Conservation (phyloP, 371 early-diverging fungal genomes). For the Saksenaea oblongispora region DNA sequence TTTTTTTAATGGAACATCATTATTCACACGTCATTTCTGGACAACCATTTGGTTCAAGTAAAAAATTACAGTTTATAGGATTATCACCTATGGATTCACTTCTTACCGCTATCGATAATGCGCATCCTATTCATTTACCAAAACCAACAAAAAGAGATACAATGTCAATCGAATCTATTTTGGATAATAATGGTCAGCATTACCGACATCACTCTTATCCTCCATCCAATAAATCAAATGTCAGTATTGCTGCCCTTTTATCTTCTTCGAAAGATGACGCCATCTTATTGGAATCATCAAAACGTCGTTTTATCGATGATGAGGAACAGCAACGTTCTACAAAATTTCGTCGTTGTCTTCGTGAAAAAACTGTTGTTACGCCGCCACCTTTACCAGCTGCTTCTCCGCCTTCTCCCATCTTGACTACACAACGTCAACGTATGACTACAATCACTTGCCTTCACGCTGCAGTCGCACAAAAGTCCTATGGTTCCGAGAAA, state of each 20-base stretch:
- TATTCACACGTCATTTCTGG: slow-evolving; percentile 26
- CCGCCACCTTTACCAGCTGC: slow-evolving; percentile 12
- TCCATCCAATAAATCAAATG: slow-evolving; percentile 2
- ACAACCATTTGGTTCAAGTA: slow-evolving; percentile 30
- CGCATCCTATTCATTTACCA: slow-evolving; percentile 34
- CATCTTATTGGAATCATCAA: background rate
- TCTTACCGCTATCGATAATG: slow-evolving; percentile 42
- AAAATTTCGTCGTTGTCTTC: slow-evolving; percentile 14
- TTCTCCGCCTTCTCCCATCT: background rate
- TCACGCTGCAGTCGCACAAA: slow-evolving; percentile 80
- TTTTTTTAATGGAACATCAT: slow-evolving; percentile 12
- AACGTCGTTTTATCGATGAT: background rate
- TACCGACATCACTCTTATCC: background rate
- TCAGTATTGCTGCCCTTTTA: background rate
- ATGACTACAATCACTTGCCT: slow-evolving; percentile 58
- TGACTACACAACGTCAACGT: slow-evolving; percentile 13
- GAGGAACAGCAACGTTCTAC: background rate
- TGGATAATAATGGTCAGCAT: slow-evolving; percentile 31
- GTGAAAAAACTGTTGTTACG: slow-evolving; percentile 10
- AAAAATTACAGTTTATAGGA: slow-evolving; percentile 24
- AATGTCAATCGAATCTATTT: slow-evolving; percentile 50
- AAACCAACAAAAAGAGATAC: slow-evolving; percentile 20
- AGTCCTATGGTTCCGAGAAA: slow-evolving; percentile 89
- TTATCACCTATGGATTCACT: slow-evolving; percentile 52
- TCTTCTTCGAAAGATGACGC: background rate